Evolutionary conservation across 257 asterid genomes (phyloP).

Genomic region (Salvia splendens): DNA sequence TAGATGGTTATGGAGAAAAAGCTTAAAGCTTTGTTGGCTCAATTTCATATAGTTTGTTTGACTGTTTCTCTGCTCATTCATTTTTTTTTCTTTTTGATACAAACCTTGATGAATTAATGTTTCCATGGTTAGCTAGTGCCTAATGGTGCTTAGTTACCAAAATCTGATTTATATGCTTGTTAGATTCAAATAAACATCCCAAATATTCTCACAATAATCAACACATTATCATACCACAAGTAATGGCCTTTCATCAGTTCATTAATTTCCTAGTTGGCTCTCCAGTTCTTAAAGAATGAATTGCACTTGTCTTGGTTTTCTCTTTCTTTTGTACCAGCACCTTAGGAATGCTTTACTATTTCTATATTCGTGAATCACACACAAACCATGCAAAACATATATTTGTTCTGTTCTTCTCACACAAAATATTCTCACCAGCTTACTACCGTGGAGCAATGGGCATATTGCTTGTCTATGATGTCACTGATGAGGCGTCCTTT

Average conservation of each 20-base stretch:
- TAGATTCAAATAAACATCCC: conserved; percentile 16
- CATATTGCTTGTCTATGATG: conserved; percentile 66
- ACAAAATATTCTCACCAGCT: conserved; percentile 43
- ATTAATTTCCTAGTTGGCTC: neutral
- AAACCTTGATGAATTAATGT: neutral
- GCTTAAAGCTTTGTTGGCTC: conserved; percentile 12
- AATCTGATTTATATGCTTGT: conserved; percentile 7
- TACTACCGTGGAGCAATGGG: conserved; percentile 72
- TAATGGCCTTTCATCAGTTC: conserved; percentile 2
- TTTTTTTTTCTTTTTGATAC: neutral
- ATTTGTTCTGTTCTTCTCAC: conserved; percentile 23
- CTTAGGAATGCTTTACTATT: conserved; percentile 19
- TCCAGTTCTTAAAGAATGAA: conserved; percentile 19
- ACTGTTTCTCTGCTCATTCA: neutral
- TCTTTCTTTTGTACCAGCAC: neutral
- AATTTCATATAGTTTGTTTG: neutral
- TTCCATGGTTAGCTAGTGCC: conserved; percentile 9
- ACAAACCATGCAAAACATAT: neutral
- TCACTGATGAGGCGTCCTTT: conserved; percentile 63
- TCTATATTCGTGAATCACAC: conserved; percentile 16
- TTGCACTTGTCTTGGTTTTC: neutral
- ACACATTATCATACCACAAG: conserved; percentile 4
- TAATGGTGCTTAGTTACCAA: too few species aligned
- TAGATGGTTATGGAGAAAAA: neutral
- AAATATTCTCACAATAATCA: neutral